Evolutionary conservation across 2,329 filamentous ascomycete species (phyloP).

Genomic region (Dactylellina parvicollis): DNA sequence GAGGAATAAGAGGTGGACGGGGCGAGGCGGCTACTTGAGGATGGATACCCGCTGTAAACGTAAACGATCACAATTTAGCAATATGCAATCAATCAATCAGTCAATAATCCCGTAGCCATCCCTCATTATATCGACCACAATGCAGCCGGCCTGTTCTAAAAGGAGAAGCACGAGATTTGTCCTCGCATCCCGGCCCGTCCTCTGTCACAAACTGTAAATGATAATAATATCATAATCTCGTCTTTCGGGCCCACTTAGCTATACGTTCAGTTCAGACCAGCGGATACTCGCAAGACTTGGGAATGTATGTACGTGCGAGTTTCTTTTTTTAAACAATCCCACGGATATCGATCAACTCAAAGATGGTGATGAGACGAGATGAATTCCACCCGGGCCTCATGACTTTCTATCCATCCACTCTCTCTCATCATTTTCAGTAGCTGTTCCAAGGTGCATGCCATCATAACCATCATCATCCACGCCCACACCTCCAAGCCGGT

Average conservation of each 20-base stretch:
- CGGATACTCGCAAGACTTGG: too few relatives aligned
- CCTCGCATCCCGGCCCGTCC: background rate
- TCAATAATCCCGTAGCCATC: background rate
- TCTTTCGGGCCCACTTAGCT: background rate
- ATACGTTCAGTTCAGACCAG: too few relatives aligned
- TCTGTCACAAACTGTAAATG: background rate
- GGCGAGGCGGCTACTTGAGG: constrained; percentile 8
- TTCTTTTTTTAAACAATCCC: too few relatives aligned
- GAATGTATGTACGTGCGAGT: too few relatives aligned
- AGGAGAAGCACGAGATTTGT: too few relatives aligned
- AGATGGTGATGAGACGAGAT: too few relatives aligned
- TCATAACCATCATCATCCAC: background rate
- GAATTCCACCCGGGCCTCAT: too few relatives aligned
- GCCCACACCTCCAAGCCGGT: background rate
- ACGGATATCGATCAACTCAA: too few relatives aligned
- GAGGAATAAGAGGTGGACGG: background rate
- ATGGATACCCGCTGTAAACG: background rate
- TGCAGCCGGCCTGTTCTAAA: too few relatives aligned
- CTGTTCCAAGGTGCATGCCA: background rate
- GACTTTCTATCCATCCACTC: background rate
- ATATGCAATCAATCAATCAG: background rate
- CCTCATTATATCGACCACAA: background rate
- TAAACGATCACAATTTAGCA: background rate
- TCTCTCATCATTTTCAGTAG: too few relatives aligned
- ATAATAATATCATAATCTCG: too few relatives aligned